Evolutionary conservation across 371 early-diverging fungal species (phyloP), one percentile per base, ranked within the genome.

Genomic region (Apophysomyces elegans): DNA sequence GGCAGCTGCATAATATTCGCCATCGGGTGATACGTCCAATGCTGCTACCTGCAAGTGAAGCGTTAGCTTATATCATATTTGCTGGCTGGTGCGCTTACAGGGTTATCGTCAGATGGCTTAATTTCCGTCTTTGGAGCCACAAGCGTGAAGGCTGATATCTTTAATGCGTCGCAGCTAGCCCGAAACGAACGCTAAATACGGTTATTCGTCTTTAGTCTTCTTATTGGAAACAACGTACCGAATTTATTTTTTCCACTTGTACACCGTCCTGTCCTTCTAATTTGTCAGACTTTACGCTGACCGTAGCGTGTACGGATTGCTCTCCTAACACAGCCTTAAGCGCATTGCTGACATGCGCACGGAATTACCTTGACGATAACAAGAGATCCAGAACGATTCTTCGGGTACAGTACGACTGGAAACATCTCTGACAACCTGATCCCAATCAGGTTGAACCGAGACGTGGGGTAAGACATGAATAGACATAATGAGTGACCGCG

Each of bases 21-120:
- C 85, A 65, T 84, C 81, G 32, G 85, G 85, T 4, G 89, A 85
- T 0, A 86, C 70, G 68, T 83, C 85, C 35, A 88, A 44, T 18
- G 82, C 76, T 11, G 66, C 66, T 7, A 83, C 63, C 88, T 88
- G 35, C 5, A 46, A 38, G 47, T 2, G 7, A 47, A 58, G 44
- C 56, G n/a, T 13, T 18, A 44, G 46, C 18, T 12, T 37, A 21
- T 35, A 47, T 4, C 18, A 56, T 9, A 14, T 5, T 2, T n/a
- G 5, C 11, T 14, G 36, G 36, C 3, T 14, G 21, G 46, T 11
- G 11, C 21, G 21, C 59, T 63, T 26, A 67, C 70, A 43, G 63
- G 59, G 35, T 72, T 67, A 7, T 16, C 61, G 5, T 47, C 54
- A 18, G 47, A 14, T 9, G 66, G 68, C 56, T 71, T 64, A 35